A percentile compares a stretch with the other conserved stretches of the same genome.
Conservation (phyloP, 345 rosid genomes). For the rapeseed (Brassica napus) region DNA sequence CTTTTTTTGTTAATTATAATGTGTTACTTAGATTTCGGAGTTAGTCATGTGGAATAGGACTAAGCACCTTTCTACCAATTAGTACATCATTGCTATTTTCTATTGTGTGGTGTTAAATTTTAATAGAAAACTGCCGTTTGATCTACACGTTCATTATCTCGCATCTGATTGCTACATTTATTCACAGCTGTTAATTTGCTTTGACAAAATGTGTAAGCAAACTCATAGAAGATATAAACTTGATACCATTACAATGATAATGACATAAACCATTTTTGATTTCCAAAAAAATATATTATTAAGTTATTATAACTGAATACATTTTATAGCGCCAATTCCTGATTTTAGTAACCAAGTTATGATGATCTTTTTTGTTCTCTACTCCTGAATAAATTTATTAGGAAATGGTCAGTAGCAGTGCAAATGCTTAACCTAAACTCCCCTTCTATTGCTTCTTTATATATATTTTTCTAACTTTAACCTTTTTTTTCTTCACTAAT, state of each 20-base stretch:
- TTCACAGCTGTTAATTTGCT: slow-evolving; percentile 9
- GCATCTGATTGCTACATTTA: neutral
- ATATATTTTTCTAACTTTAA: neutral
- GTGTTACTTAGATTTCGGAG: slow-evolving; percentile 15
- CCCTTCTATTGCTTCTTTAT: neutral
- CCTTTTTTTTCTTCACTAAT: neutral
- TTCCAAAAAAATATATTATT: neutral
- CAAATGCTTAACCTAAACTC: neutral
- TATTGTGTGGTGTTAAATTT: neutral
- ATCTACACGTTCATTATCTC: neutral
- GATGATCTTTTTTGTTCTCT: slow-evolving; percentile 24
- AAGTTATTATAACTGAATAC: neutral
- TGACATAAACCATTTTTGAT: slow-evolving; percentile 1
- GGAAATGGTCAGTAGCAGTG: neutral
- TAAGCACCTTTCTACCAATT: slow-evolving; percentile 4
- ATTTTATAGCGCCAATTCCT: neutral
- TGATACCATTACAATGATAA: neutral
- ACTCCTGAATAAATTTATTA: neutral
- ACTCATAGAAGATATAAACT: slow-evolving; percentile 14
- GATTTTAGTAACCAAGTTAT: neutral
- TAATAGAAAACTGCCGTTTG: neutral
- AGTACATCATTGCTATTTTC: neutral
- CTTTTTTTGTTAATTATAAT: neutral
- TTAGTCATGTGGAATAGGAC: slow-evolving; percentile 1
- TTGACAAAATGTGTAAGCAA: slow-evolving; percentile 12